Percentiles rank a stretch among this genome's conserved stretches.
Conservation (phyloP, 2,329 filamentous ascomycete genomes). For the Fusarium fujikuroi region DNA sequence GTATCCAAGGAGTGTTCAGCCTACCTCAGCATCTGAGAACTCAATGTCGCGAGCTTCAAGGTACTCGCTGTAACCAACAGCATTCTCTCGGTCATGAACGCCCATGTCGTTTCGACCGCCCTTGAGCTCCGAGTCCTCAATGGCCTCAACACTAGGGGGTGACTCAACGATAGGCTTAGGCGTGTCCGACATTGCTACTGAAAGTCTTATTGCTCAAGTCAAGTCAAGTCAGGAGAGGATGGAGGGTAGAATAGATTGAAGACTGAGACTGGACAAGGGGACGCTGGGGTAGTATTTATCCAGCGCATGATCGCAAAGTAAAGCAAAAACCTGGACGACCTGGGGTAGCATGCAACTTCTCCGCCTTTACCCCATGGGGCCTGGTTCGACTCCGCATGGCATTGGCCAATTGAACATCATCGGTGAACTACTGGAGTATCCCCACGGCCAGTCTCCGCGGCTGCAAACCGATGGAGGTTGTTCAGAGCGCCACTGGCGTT, state of each 20-base stretch:
- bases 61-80: constrained; percentile 1
- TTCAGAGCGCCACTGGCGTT: not conserved
- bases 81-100: not conserved
- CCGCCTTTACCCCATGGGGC: constrained; percentile 8
- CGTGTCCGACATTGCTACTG: not conserved
- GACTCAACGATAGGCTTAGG: not conserved
- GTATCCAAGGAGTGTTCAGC: not conserved
- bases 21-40: not conserved
- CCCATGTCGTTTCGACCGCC: not conserved
- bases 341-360: not conserved
- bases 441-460: constrained; percentile 2
- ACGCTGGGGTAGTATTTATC: not conserved
- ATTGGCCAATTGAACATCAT: not conserved
- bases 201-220: not conserved
- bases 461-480: not conserved
- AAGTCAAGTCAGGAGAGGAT: not conserved
- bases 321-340: not conserved
- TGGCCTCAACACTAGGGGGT: not conserved
- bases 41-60: constrained; percentile 7
- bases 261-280: not conserved
- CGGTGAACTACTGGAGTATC: not conserved
- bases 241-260: not conserved
- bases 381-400: not conserved
- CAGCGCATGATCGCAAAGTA: not conserved
- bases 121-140: constrained; percentile 2